Conservation (phyloP, 208 protist genomes). For the Trypanosoma grayi region DNA sequence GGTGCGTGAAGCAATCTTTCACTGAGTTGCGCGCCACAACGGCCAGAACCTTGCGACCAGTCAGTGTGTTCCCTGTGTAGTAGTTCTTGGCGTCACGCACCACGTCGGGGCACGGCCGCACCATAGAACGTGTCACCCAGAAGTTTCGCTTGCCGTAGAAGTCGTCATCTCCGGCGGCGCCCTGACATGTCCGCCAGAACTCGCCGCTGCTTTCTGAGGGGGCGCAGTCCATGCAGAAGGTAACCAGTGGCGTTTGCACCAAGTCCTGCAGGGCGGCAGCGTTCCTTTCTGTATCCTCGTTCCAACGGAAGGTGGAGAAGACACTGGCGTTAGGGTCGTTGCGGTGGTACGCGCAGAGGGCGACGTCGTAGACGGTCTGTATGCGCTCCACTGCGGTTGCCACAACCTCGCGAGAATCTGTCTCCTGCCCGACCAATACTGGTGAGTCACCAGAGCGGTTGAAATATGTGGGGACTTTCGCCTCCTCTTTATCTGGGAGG, state of each 20-base stretch:
- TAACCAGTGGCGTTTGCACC: slow-evolving; percentile 42
- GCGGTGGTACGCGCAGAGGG: slow-evolving; percentile 42
- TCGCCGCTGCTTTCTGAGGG: slow-evolving; percentile 1
- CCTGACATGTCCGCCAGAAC: slow-evolving; percentile 28
- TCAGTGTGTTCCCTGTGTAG: slow-evolving; percentile 14
- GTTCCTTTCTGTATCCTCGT: background rate
- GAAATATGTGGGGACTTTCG: slow-evolving; percentile 9
- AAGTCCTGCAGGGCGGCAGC: slow-evolving; percentile 27
- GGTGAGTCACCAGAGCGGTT: slow-evolving; percentile 8
- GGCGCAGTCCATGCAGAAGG: slow-evolving; percentile 40
- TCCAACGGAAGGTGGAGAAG: slow-evolving; percentile 11
- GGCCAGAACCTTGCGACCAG: slow-evolving; percentile 16
- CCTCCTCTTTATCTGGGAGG: background rate
- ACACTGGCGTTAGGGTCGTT: slow-evolving; percentile 23
- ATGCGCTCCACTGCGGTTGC: slow-evolving; percentile 4
- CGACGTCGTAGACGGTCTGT: slow-evolving; percentile 14
- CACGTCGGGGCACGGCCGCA: slow-evolving; percentile 28
- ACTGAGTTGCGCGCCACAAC: slow-evolving; percentile 34
- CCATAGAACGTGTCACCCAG: slow-evolving; percentile 51
- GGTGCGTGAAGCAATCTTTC: slow-evolving; percentile 21
- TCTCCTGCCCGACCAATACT: background rate
- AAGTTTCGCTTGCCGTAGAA: slow-evolving; percentile 46
- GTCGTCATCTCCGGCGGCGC: background rate
- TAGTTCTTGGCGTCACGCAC: slow-evolving; percentile 28
- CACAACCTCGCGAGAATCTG: background rate